Conservation (phyloP, 768 basidiomycete genomes). For the Lyophyllum semitale region DNA sequence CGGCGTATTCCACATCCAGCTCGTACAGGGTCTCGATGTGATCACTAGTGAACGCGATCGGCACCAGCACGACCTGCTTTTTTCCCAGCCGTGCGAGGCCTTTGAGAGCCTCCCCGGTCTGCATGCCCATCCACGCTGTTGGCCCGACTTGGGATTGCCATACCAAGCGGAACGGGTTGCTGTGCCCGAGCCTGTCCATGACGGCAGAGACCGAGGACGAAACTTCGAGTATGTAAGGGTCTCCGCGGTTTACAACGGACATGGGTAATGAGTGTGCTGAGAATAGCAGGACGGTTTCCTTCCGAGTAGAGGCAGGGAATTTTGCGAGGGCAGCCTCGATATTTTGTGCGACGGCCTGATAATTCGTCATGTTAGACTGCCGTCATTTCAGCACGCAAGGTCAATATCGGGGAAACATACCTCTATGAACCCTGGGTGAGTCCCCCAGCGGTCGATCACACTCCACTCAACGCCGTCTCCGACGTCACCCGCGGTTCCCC, state of each 20-base stretch:
- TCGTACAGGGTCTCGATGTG: conserved; percentile 99
- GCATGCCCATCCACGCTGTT: conserved; percentile 97
- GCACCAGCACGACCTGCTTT: conserved; percentile 82
- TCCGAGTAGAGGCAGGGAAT: conserved; percentile 71
- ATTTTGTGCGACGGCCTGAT: conserved; percentile 87
- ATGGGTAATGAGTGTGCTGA: conserved; percentile 98
- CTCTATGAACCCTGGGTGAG: conserved; percentile 92
- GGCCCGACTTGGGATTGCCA: conserved; percentile 99
- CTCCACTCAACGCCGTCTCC: conserved; percentile 85
- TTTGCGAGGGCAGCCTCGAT: conserved; percentile 80
- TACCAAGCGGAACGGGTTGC: conserved; percentile 88
- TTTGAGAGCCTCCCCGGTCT: conserved; percentile 90
- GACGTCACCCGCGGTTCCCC: conserved; percentile 59
- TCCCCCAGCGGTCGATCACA: conserved; percentile 98
- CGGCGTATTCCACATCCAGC: conserved; percentile 90
- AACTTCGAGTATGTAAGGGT: conserved; percentile 95
- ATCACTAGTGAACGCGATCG: conserved; percentile 98
- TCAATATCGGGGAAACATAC: conserved; percentile 41
- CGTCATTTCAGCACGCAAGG: conserved; percentile 1
- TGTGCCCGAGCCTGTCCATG: conserved; percentile 80
- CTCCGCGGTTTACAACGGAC: conserved; percentile 98
- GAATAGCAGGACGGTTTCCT: conserved; percentile 84
- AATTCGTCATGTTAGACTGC: conserved; percentile 9
- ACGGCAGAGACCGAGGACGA: conserved; percentile 92
- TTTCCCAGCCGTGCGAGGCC: conserved; percentile 75